Conservation (phyloP, 2,329 filamentous ascomycete species). For the Ceratocystis colombiana region DNA sequence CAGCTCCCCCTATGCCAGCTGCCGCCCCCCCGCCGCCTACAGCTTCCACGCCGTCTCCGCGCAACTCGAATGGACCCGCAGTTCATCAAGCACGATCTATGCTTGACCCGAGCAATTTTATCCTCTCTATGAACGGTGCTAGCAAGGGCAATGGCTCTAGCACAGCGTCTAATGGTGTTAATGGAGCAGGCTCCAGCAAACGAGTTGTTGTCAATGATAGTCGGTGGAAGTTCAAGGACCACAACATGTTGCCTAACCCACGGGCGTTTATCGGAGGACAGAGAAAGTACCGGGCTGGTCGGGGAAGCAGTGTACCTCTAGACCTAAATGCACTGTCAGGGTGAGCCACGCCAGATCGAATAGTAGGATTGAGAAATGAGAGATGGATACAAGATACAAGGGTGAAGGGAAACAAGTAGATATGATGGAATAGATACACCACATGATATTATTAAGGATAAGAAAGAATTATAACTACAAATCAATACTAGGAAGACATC, state of each 20-base stretch:
- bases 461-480: slow-evolving; percentile 12
- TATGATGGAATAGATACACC: neutral
- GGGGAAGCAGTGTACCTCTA: slow-evolving; percentile 87
- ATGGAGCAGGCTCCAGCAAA: slow-evolving; percentile 28
- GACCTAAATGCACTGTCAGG: slow-evolving; percentile 55
- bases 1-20: slow-evolving; percentile 35
- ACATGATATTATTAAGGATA: slow-evolving; percentile 8
- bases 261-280: slow-evolving; percentile 64
- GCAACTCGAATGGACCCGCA: neutral
- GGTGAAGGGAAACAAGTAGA: neutral
- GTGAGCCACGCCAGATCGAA: no score
- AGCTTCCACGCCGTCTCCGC: slow-evolving; percentile 31
- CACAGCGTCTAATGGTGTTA: slow-evolving; percentile 31
- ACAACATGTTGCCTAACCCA: slow-evolving; percentile 72
- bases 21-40: slow-evolving; percentile 33
- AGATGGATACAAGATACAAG: neutral
- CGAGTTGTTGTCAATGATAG: slow-evolving; percentile 60
- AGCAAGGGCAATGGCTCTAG: slow-evolving; percentile 38
- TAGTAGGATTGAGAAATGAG: neutral
- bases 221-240: slow-evolving; percentile 79
- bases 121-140: slow-evolving; percentile 53
- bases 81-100: slow-evolving; percentile 44
- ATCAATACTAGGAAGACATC: slow-evolving; percentile 10
- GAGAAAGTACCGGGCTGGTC: slow-evolving; percentile 77
- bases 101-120: slow-evolving; percentile 68